Percentiles rank a stretch among this genome's conserved stretches.
These are phyloP conservation scores for Linum lewisii DNA, from an alignment of 345 rosid species.

Conservation along the genomic window DNA sequence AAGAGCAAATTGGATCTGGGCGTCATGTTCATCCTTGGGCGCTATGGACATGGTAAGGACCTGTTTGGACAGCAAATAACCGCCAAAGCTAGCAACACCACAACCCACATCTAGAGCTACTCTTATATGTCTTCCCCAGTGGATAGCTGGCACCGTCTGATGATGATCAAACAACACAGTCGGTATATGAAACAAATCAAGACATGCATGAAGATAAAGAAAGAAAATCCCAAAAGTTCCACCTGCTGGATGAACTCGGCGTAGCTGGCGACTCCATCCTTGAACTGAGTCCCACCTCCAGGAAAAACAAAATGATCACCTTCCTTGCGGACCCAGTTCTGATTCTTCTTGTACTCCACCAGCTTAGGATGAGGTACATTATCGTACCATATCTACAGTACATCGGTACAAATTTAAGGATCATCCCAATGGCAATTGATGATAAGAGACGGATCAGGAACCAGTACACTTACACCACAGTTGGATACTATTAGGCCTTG, in stretches of 20 bases:
- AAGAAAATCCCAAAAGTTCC: not conserved
- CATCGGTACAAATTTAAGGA: not conserved
- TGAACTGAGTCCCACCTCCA: slow-evolving; percentile 95
- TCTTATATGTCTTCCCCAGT: slow-evolving; percentile 63
- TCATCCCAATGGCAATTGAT: no score
- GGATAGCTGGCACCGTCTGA: slow-evolving; percentile 57
- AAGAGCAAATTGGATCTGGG: slow-evolving; percentile 92
- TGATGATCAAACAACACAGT: not conserved
- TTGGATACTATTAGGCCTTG: no score
- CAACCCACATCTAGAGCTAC: slow-evolving; percentile 85
- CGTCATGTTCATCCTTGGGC: slow-evolving; percentile 97
- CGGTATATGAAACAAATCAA: not conserved
- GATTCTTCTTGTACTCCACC: slow-evolving; percentile 91
- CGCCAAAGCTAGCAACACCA: slow-evolving; percentile 94
- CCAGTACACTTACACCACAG: no score
- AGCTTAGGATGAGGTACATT: slow-evolving; percentile 95
- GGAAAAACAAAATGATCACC: slow-evolving; percentile 70
- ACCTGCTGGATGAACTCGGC: slow-evolving; percentile 61
- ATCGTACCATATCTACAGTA: slow-evolving; percentile 59
- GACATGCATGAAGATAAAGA: not conserved
- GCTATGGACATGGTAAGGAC: slow-evolving; percentile 91
- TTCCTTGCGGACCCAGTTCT: slow-evolving; percentile 68
- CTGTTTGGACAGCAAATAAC: slow-evolving; percentile 59
- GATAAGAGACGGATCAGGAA: no score
- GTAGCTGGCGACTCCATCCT: slow-evolving; percentile 64